These are phyloP conservation scores for Calocybe cyanea DNA, from an alignment of 768 basidiomycete species.

Conservation along the genomic window DNA sequence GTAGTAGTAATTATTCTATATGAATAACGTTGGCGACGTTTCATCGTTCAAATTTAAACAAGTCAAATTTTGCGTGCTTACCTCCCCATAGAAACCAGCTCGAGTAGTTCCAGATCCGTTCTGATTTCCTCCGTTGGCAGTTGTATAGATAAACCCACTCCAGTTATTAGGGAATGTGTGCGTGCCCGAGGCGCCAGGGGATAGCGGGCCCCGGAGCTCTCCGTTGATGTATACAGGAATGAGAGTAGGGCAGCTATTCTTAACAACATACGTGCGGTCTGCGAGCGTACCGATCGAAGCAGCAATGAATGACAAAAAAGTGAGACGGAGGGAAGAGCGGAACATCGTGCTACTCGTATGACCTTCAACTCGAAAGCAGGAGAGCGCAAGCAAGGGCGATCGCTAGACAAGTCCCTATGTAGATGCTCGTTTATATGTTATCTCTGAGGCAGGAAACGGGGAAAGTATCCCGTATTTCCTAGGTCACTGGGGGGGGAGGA, in stretches of 20 bases:
- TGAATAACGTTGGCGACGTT: too few relatives aligned
- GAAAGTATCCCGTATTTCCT: too few relatives aligned
- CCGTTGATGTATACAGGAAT: slow-evolving; percentile 21
- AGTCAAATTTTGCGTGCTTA: slow-evolving; percentile 5
- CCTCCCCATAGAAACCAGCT: slow-evolving; percentile 23
- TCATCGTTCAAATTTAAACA: neutral
- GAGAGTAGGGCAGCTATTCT: slow-evolving; percentile 20
- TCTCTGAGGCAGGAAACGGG: too few relatives aligned
- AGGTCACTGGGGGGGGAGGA: too few relatives aligned
- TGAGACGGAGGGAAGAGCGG: neutral
- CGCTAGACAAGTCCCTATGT: too few relatives aligned
- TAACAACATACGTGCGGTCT: slow-evolving; percentile 17
- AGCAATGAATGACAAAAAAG: slow-evolving; percentile 3
- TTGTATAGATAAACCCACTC: slow-evolving; percentile 23
- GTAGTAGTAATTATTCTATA: slow-evolving; percentile 25
- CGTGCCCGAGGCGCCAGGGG: slow-evolving; percentile 5
- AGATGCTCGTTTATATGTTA: too few relatives aligned
- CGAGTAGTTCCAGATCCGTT: slow-evolving; percentile 19
- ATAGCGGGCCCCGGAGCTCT: slow-evolving; percentile 14
- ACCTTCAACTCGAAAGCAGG: too few relatives aligned
- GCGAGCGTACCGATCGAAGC: slow-evolving; percentile 1
- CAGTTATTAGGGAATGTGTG: slow-evolving; percentile 16
- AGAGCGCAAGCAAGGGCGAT: too few relatives aligned
- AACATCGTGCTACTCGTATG: too few relatives aligned
- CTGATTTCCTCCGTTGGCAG: slow-evolving; percentile 20